Percentiles rank a stretch among this genome's conserved stretches.
Evolutionary conservation across 345 rosid genomes (phyloP).

Genomic region (Lumnitzera littorea): DNA sequence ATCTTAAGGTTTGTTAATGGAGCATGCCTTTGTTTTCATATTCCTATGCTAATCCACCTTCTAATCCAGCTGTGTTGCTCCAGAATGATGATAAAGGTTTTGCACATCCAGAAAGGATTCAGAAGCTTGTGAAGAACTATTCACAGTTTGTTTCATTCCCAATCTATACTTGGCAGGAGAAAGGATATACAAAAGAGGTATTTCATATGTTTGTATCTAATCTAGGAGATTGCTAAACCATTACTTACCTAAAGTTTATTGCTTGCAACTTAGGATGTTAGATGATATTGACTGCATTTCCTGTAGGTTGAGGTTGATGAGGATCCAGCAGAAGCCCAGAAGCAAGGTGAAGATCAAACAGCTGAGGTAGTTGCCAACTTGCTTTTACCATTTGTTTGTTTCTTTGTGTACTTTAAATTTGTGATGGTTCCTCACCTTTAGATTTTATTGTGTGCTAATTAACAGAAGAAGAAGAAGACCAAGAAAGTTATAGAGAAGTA

Average conservation of each 20-base stretch:
- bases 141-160: slow-evolving; percentile 99
- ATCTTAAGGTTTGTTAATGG: slow-evolving; percentile 60
- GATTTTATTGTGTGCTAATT: neutral
- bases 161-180: slow-evolving; percentile 97
- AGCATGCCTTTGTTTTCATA: slow-evolving; percentile 6
- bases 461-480: slow-evolving; percentile 85
- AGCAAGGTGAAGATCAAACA: slow-evolving; percentile 41
- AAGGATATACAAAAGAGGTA: slow-evolving; percentile 95
- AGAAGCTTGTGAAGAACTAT: slow-evolving; percentile 92
- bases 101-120: slow-evolving; percentile 87
- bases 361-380: slow-evolving; percentile 38
- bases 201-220: neutral
- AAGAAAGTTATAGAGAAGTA: slow-evolving; percentile 84
- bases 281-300: neutral
- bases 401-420: neutral
- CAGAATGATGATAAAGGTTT: slow-evolving; percentile 80
- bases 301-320: slow-evolving; percentile 91
- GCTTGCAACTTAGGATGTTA: neutral
- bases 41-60: neutral
- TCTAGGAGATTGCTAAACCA: too few relatives aligned
- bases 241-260: neutral
- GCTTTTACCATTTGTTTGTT: too few relatives aligned
- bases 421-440: neutral
- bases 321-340: slow-evolving; percentile 71
- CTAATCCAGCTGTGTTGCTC: neutral